phyloP scores from a whole-genome alignment of 805 yeast species.

The Candida gorgasii region DNA sequence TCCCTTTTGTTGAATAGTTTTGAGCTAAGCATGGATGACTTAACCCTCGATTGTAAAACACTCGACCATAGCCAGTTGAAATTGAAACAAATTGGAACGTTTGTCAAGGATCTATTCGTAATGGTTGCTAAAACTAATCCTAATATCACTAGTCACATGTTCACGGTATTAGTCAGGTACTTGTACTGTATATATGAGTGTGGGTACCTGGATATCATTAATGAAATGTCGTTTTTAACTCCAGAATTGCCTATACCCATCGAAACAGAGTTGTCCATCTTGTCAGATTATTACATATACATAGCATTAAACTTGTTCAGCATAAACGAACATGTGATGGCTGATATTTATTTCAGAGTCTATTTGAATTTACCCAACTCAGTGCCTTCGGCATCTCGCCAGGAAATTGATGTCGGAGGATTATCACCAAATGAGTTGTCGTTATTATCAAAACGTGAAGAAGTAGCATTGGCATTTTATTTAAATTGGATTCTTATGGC shows the following conservation, averaged over 20 bases:
- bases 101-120: constrained; percentile 1
- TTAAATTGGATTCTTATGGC: constrained; percentile 25
- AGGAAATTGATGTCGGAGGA: background rate
- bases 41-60: constrained; percentile 10
- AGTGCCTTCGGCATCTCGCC: background rate
- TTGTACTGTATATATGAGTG: constrained; percentile 11
- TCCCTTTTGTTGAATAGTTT: constrained; percentile 1
- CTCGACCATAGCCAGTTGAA: constrained; percentile 11
- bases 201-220: constrained; percentile 4
- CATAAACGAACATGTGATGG: background rate
- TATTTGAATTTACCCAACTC: constrained; percentile 26
- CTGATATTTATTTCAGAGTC: constrained; percentile 23
- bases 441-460: constrained; percentile 24
- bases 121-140: background rate
- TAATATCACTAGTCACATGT: background rate
- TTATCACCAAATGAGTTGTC: background rate
- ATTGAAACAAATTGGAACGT: constrained; percentile 1
- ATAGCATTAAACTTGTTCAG: constrained; percentile 26
- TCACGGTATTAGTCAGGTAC: constrained; percentile 5
- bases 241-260: constrained; percentile 24
- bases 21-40: constrained; percentile 2
- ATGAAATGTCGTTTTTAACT: constrained; percentile 12
- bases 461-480: constrained; percentile 28
- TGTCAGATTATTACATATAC: constrained; percentile 25
- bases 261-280: background rate